Evolutionary conservation across 257 asterid species (phyloP).

Genomic region (Przewalskia tangutica): DNA sequence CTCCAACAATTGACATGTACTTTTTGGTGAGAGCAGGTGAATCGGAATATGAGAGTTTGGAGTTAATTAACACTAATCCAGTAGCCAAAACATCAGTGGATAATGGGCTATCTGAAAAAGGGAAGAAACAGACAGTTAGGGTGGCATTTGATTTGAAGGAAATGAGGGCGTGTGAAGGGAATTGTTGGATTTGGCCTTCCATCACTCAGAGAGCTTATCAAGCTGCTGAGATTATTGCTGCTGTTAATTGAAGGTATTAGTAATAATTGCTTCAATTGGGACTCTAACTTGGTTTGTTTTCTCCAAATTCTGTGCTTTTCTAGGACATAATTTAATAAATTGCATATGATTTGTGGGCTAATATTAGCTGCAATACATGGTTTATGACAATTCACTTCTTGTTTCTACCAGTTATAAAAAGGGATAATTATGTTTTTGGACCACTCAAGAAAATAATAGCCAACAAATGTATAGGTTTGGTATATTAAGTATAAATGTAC

Average conservation of each 20-base stretch:
- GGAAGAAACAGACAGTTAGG: slow-evolving; percentile 68
- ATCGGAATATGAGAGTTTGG: slow-evolving; percentile 73
- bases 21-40: slow-evolving; percentile 95
- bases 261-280: neutral
- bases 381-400: neutral
- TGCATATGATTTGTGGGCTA: neutral
- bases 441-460: too few species aligned
- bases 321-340: neutral
- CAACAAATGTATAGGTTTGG: too few species aligned
- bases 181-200: slow-evolving; percentile 98
- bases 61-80: slow-evolving; percentile 86
- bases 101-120: slow-evolving; percentile 64
- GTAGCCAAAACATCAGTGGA: slow-evolving; percentile 89
- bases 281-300: neutral
- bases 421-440: too few species aligned
- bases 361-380: neutral
- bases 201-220: slow-evolving; percentile 95
- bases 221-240: slow-evolving; percentile 92
- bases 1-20: slow-evolving; percentile 30
- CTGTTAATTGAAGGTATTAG: slow-evolving; percentile 65
- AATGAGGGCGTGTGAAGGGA: slow-evolving; percentile 70
- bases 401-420: neutral
- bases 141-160: slow-evolving; percentile 68
- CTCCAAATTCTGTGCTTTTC: neutral
- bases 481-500: too few species aligned